phyloP scores from a whole-genome alignment of 345 rosid genomes.

The Theobroma cacao region DNA sequence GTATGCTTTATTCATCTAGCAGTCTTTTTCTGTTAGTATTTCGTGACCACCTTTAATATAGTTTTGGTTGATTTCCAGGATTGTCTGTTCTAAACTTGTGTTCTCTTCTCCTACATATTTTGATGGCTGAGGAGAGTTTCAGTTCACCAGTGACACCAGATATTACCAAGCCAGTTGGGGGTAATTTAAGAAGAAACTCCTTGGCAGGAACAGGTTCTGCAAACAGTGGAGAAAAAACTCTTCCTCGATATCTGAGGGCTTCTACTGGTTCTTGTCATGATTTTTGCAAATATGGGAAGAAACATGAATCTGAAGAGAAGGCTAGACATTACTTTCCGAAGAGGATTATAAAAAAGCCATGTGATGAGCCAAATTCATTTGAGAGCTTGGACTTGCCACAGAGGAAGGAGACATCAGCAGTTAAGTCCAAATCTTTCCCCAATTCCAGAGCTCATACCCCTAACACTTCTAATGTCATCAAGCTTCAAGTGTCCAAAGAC shows the following conservation, averaged over 20 bases:
- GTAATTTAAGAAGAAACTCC: constrained; percentile 42
- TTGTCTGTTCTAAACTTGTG: neutral
- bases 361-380: constrained; percentile 29
- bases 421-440: constrained; percentile 22
- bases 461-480: constrained; percentile 24
- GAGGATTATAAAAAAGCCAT: constrained; percentile 36
- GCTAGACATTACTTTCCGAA: constrained; percentile 34
- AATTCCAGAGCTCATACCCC: constrained; percentile 11
- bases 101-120: constrained; percentile 11
- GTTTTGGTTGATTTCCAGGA: constrained; percentile 9
- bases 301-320: constrained; percentile 45
- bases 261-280: constrained; percentile 86
- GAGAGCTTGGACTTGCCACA: constrained; percentile 28
- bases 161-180: constrained; percentile 25
- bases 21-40: neutral
- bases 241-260: constrained; percentile 71
- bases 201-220: constrained; percentile 35
- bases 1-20: neutral
- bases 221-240: constrained; percentile 33
- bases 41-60: neutral
- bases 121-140: constrained; percentile 47
- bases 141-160: constrained; percentile 31
- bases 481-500: constrained; percentile 19
- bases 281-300: constrained; percentile 70
- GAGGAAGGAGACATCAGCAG: constrained; percentile 29